Base-by-base conservation (phyloP, 108 stramenopile genomes). In the Cyclotella baltica region DNA sequence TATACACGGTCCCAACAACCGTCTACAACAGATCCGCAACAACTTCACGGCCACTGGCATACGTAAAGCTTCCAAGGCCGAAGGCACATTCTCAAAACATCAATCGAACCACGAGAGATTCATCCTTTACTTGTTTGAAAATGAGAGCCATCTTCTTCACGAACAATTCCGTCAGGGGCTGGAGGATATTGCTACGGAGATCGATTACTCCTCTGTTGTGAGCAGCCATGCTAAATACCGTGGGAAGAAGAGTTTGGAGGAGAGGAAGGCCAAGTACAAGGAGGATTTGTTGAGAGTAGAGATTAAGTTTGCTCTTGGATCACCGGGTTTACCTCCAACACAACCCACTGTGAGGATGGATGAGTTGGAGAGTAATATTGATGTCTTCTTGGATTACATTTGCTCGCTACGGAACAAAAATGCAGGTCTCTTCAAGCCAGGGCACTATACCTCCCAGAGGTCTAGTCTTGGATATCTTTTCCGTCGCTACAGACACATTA, bases 201-300 rank as follows among this genome's bases (percentile, higher is more conserved):
- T 68, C 33, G 67, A 68, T 48, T 68, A 68, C 67, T 50, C 48
- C 4, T 3, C 43, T n/a, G 33, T 68, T 8, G 16, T 28, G 5
- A 19, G 3, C 6, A 40, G 20, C 4, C 22, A 63, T 20, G 5
- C 15, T 23, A 18, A 15, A 27, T 65, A 65, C 28, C 25, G 63
- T 4, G 61, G 59, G 0, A 61, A 61, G 31, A 61, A 61, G n/a
- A 34, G 31, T 1, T 1, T 33, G 15, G 59, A 61, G 59, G 5
- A 61, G 11, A 3, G 31, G 31, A 61, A 18, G 4, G 33, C 0
- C 0, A 31, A 61, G 0, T 34, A 33, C 31, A 30, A 33, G 6
- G 1, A 8, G 0, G 0, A 31, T 34, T 1, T 61, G 1, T 13
- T 61, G 0, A 30, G 31, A 3, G 31, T 0, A 16, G 59, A 33